Evolutionary conservation across 2,329 filamentous ascomycete genomes (phyloP).

Genomic region (Delphinella strobiligena): DNA sequence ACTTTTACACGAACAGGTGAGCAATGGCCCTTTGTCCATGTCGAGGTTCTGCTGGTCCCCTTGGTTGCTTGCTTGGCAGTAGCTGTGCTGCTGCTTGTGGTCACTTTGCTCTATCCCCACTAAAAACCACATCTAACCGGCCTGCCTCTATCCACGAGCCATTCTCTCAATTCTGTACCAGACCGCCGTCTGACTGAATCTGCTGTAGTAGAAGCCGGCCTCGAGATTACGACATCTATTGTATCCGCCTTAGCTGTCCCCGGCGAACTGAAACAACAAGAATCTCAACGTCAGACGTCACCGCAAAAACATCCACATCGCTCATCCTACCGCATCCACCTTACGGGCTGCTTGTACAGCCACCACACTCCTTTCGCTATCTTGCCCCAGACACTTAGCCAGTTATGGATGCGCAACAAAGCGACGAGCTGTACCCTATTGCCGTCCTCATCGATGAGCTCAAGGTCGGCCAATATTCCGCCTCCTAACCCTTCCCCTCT

Average conservation of each 20-base stretch:
- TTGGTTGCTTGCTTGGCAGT: background rate
- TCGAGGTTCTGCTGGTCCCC: too few species aligned
- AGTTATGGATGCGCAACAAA: slow-evolving; percentile 82
- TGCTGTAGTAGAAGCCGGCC: background rate
- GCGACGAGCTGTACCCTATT: slow-evolving; percentile 98
- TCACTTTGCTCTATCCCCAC: background rate
- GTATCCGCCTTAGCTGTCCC: background rate
- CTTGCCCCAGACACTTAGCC: background rate
- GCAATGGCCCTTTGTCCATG: too few species aligned
- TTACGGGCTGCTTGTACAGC: slow-evolving; percentile 5
- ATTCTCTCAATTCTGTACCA: background rate
- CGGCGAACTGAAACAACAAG: background rate
- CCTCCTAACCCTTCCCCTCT: background rate
- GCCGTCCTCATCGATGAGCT: slow-evolving; percentile 99
- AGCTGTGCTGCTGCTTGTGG: too few species aligned
- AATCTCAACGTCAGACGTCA: background rate
- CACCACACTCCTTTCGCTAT: slow-evolving; percentile 9
- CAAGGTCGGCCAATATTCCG: slow-evolving; percentile 60
- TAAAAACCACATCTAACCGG: background rate
- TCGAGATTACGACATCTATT: background rate
- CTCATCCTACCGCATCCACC: background rate
- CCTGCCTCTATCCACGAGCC: background rate
- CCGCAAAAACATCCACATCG: background rate
- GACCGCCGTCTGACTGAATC: background rate
- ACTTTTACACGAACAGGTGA: too few species aligned